A percentile compares a stretch with the other conserved stretches of the same genome.
These are phyloP conservation scores for Mucor indicus DNA, from an alignment of 371 early-diverging fungal species.

Conservation along the genomic window DNA sequence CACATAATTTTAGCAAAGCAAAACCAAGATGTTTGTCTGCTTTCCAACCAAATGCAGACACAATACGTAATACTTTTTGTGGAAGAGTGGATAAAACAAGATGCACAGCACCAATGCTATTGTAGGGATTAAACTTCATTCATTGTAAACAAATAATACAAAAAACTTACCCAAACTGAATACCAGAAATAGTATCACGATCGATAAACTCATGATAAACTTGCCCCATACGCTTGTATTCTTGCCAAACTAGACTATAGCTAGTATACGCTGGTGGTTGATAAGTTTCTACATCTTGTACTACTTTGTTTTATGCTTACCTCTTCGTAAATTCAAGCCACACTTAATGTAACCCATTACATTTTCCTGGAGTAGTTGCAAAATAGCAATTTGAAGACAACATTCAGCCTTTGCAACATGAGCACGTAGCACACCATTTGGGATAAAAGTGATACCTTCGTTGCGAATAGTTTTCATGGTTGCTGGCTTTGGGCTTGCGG, in stretches of 20 bases:
- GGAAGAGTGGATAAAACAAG: constrained; percentile 59
- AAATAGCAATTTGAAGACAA: constrained; percentile 57
- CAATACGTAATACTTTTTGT: constrained; percentile 57
- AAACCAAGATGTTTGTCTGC: constrained; percentile 65
- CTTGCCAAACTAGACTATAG: constrained; percentile 53
- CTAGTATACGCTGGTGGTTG: constrained; percentile 39
- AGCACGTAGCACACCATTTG: constrained; percentile 62
- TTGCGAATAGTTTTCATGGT: constrained; percentile 29
- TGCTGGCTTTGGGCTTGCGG: constrained; percentile 40
- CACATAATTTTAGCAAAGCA: constrained; percentile 50
- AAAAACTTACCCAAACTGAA: constrained; percentile 46
- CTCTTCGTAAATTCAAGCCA: constrained; percentile 61
- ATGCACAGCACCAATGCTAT: constrained; percentile 64
- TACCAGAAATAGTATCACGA: constrained; percentile 49
- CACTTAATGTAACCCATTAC: constrained; percentile 63
- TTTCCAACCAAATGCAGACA: constrained; percentile 63
- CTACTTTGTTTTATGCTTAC: constrained; percentile 32
- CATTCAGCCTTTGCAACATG: constrained; percentile 61
- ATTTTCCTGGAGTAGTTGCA: constrained; percentile 58
- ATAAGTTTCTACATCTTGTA: neutral
- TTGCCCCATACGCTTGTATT: constrained; percentile 53
- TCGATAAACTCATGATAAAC: constrained; percentile 45
- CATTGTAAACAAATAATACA: neutral
- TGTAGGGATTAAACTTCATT: constrained; percentile 5
- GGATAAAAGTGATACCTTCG: constrained; percentile 37